Percentiles rank a stretch among this genome's conserved stretches.
These are phyloP conservation scores for Boletales sp. DNA, from an alignment of 768 basidiomycete genomes.

Conservation along the genomic window DNA sequence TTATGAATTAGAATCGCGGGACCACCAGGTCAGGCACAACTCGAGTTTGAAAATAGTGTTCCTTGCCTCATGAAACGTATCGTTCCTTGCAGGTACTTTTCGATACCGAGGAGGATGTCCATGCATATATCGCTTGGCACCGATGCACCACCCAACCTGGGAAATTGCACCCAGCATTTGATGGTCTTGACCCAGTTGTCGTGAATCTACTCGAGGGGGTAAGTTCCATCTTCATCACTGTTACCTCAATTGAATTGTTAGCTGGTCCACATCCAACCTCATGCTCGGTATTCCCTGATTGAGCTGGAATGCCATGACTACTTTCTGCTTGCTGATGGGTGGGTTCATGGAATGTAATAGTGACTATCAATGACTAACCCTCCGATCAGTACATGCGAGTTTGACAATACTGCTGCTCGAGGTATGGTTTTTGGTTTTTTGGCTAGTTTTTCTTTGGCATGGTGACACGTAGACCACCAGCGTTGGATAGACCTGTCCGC, in stretches of 20 bases:
- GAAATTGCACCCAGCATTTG: constrained; percentile 22
- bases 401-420: constrained; percentile 14
- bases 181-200: constrained; percentile 17
- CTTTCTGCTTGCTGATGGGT: constrained; percentile 21
- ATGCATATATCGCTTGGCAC: constrained; percentile 21
- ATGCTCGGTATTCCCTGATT: constrained; percentile 12
- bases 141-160: background rate
- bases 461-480: constrained; percentile 13
- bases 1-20: constrained; percentile 34
- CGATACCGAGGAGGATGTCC: constrained; percentile 17
- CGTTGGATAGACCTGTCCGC: constrained; percentile 11
- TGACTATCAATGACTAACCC: constrained; percentile 3
- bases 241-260: constrained; percentile 4
- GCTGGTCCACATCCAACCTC: constrained; percentile 17
- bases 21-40: constrained; percentile 20
- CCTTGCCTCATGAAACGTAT: background rate
- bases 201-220: constrained; percentile 33
- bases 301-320: constrained; percentile 27
- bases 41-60: background rate
- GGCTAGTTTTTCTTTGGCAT: background rate
- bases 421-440: constrained; percentile 14
- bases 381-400: constrained; percentile 19
- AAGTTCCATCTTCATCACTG: background rate
- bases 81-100: constrained; percentile 30
- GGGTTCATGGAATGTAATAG: constrained; percentile 1